Base-by-base conservation (phyloP, 2,329 filamentous ascomycete species). In the Blastomyces gilchristii region DNA sequence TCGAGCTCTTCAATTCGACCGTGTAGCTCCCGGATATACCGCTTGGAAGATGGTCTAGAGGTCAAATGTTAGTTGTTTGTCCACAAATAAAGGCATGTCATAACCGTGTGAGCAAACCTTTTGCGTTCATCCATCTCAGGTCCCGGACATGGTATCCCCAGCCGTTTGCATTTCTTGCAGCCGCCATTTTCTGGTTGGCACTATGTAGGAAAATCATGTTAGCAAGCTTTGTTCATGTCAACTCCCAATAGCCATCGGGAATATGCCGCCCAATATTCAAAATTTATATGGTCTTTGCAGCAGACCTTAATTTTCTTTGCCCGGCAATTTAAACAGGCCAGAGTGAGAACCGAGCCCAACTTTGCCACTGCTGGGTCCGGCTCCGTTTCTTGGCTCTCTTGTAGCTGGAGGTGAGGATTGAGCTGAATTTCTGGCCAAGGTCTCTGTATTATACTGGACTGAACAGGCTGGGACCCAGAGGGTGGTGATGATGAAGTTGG, bases 21-120 rank as follows among this genome's bases (percentile, higher is more conserved):
- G 39, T 63, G 60, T 39, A 67, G 60, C 25, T 67, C 61, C 43
- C 63, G 62, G 47, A 67, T 64, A 34, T 67, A 63, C 45, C 58
- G 49, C 56, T 67, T 67, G 45, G 65, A 67, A 2, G 62, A 62
- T 12, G 65, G 65, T n/a, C 64, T 63, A 37, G 16, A 37, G 25
- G 43, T 49, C 43, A 59, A 59, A n/a, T 34, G 45, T 59, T 50
- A 59, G 6, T 34, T 8, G 43, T 14, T 28, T 34, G 28, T 37
- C 9, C 16, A 5, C 16, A 34, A 3, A 49, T 22, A 22, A 22
- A 49, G 34, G 8, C 25, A 49, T 39, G 28, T 22, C 11, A 28
- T 47, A 8, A 31, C 5, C 8, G 43, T 22, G 25, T 3, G 25
- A 22, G 41, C 58, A 49, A 37, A 59, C 58, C 58, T 59, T 52